Base-by-base conservation (phyloP, 805 yeast species). In the Kazachstania martiniae region DNA sequence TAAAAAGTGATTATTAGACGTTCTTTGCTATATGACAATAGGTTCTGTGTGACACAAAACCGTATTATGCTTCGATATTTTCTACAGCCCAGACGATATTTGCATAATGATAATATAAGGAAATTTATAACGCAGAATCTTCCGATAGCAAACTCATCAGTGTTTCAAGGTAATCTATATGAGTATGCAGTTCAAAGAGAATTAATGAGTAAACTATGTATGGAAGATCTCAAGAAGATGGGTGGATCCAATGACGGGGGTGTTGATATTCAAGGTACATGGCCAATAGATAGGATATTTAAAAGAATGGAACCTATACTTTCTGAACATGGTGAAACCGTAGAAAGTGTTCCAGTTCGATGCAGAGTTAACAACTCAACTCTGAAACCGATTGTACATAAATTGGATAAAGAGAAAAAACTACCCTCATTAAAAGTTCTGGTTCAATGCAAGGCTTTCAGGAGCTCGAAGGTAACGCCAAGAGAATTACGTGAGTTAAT, bases 161-260 rank as follows among this genome's bases (percentile, higher is more conserved):
- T 55, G 4, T 57, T 56, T 32, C 55, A 53, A 43, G 58, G 60
- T 10, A 51, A 46, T 18, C 36, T 53, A 4, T 57, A 57, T 35
- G 61, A 57, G 29, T 44, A 47, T 31, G 47, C 53, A 1, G 58
- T 51, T 2, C 45, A 49, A 39, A 42, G 56, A 31, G 60, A 57
- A 27, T 34, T 57, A 15, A 28, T 36, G 6, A 35, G 38, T 5
- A 57, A 57, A 35, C 35, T 57, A 9, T 31, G 40, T 9, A 40
- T 54, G 48, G 33, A 33, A 13, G 28, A 43, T 5, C 28, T 50
- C 6, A 31, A 35, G 19, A 46, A 46, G 24, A 41, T 51, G 2
- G 61, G 62, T 8, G 61, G 60, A 9, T 47, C 55, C 4, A 44
- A 51, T 36, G 62, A 57, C 36, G 49, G 43, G 7, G 62, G 62